These are phyloP conservation scores for Picea glauca DNA, from an alignment of 75 land plant genomes.

Conservation along the genomic window DNA sequence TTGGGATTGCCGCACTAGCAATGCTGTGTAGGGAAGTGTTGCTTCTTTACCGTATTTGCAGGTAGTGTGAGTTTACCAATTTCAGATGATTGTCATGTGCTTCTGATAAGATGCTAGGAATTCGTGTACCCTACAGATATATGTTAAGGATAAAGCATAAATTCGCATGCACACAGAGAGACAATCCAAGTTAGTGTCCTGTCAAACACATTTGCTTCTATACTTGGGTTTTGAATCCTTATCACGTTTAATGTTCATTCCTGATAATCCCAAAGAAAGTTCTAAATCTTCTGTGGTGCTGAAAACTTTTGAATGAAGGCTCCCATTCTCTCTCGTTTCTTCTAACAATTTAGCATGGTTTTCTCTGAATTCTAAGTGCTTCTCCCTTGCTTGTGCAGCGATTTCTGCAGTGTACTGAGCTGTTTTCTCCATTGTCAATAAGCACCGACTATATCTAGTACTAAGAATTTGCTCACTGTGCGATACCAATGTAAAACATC, in stretches of 20 bases:
- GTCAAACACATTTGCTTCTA: slow-evolving; percentile 82
- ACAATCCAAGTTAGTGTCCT: background rate
- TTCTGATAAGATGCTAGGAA: background rate
- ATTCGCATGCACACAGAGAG: background rate
- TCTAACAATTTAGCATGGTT: slow-evolving; percentile 87
- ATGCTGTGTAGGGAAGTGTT: background rate
- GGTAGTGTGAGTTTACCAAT: background rate
- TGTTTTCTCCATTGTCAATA: slow-evolving; percentile 92
- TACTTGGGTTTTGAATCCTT: slow-evolving; percentile 80
- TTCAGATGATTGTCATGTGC: background rate
- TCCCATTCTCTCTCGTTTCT: slow-evolving; percentile 53
- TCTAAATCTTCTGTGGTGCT: slow-evolving; percentile 28
- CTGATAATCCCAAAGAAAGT: slow-evolving; percentile 17
- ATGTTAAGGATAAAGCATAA: background rate
- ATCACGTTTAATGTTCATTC: slow-evolving; percentile 21
- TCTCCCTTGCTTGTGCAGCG: slow-evolving; percentile 49
- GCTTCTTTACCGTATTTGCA: background rate
- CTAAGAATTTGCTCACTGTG: slow-evolving; percentile 86
- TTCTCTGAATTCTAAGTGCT: slow-evolving; percentile 74
- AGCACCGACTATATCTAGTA: slow-evolving; percentile 75
- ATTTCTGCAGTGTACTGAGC: slow-evolving; percentile 60
- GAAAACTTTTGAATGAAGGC: slow-evolving; percentile 76
- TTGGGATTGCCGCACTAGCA: background rate
- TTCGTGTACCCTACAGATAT: background rate
- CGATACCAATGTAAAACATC: slow-evolving; percentile 71